These are phyloP conservation scores for Termitomyces sp. DNA, from an alignment of 1,284 basidiomycete species.

Conservation along the genomic window DNA sequence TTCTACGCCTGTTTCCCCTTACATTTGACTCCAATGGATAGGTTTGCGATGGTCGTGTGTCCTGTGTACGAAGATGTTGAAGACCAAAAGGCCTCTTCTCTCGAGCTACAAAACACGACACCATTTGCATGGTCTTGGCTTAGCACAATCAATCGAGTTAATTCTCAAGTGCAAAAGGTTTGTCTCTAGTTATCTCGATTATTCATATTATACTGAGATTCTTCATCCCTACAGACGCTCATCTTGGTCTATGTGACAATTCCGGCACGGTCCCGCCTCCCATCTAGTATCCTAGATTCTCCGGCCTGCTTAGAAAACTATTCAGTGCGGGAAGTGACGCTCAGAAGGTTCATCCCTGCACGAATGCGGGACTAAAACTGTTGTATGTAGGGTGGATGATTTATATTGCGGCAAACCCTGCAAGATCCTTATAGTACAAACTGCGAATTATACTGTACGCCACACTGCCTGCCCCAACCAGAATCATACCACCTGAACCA, in stretches of 20 bases:
- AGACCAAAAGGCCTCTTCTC: conserved; percentile 62
- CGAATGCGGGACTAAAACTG: conserved; percentile 76
- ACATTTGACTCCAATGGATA: conserved; percentile 25
- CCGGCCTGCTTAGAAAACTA: conserved; percentile 73
- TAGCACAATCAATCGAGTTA: conserved; percentile 94
- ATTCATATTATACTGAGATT: background rate
- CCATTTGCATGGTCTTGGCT: conserved; percentile 93
- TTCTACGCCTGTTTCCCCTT: background rate
- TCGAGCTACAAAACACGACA: conserved; percentile 59
- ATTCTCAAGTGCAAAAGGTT: conserved; percentile 95
- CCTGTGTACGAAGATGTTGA: conserved; percentile 83
- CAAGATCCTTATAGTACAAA: conserved; percentile 13
- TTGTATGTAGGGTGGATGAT: background rate
- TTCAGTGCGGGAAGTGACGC: conserved; percentile 78
- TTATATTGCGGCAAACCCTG: conserved; percentile 7
- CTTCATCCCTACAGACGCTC: conserved; percentile 58
- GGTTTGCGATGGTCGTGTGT: conserved; percentile 85
- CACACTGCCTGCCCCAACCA: background rate
- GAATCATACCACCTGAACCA: conserved; percentile 1
- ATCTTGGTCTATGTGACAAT: conserved; percentile 90
- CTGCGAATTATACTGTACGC: conserved; percentile 7
- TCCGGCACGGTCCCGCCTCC: conserved; percentile 60
- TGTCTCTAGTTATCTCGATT: conserved; percentile 14
- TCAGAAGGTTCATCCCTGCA: conserved; percentile 86
- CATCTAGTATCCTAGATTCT: conserved; percentile 49